Percentiles rank a stretch among this genome's conserved stretches.
Conservation (phyloP, 305 asterid species). For the Plantago rigida region DNA sequence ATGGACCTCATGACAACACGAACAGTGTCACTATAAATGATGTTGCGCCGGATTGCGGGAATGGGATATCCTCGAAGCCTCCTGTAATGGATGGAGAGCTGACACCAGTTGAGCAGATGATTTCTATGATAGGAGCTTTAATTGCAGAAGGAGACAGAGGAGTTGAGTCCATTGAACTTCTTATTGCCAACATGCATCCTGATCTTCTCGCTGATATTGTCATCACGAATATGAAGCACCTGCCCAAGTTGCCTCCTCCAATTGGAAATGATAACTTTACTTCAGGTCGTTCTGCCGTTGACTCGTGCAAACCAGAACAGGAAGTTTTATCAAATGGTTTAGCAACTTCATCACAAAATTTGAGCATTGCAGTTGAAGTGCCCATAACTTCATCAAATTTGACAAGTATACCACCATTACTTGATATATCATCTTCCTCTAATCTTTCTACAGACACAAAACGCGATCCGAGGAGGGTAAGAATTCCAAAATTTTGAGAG, state of each 20-base stretch:
- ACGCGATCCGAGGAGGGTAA: slow-evolving; percentile 99
- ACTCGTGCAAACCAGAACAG: slow-evolving; percentile 38
- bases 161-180: slow-evolving; percentile 75
- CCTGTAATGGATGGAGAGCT: slow-evolving; percentile 47
- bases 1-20: slow-evolving; percentile 38
- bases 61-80: slow-evolving; percentile 51
- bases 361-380: slow-evolving; percentile 43
- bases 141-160: slow-evolving; percentile 98
- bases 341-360: slow-evolving; percentile 33
- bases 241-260: slow-evolving; percentile 65
- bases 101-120: slow-evolving; percentile 80
- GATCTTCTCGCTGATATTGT: slow-evolving; percentile 97
- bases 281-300: slow-evolving; percentile 36
- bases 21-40: slow-evolving; percentile 41
- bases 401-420: slow-evolving; percentile 31
- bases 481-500: slow-evolving; percentile 24
- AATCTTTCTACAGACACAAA: slow-evolving; percentile 56
- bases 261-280: slow-evolving; percentile 33
- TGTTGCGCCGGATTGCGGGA: slow-evolving; percentile 43
- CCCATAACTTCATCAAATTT: slow-evolving; percentile 37
- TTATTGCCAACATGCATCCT: slow-evolving; percentile 73
- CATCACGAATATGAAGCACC: slow-evolving; percentile 84
- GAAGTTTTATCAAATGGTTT: slow-evolving; percentile 50
- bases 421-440: slow-evolving; percentile 43
- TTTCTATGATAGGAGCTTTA: slow-evolving; percentile 83